Conservation (phyloP, 495 filamentous ascomycete species). For the Cercophora scortea region DNA sequence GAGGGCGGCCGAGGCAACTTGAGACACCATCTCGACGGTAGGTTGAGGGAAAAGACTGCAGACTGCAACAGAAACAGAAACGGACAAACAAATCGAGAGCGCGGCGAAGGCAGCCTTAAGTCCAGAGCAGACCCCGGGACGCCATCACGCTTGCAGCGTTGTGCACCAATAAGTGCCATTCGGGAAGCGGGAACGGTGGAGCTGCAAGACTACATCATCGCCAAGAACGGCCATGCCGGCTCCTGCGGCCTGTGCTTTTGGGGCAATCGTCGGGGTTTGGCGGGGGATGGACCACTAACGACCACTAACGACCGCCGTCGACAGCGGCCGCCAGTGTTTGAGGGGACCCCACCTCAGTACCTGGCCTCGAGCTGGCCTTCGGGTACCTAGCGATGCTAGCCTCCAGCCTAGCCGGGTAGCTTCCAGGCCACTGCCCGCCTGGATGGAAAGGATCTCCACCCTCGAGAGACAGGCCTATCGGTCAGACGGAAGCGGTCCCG, state of each 20-base stretch:
- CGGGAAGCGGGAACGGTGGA: not conserved
- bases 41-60: not conserved
- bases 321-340: too few relatives aligned
- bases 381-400: too few relatives aligned
- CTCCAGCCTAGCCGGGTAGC: too few relatives aligned
- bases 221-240: not conserved
- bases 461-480: too few relatives aligned
- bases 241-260: not conserved
- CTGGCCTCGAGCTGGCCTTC: too few relatives aligned
- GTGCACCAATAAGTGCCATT: not conserved
- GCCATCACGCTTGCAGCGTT: too few relatives aligned
- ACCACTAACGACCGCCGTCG: too few relatives aligned
- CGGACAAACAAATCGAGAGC: not conserved
- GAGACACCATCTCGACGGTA: slow-evolving; percentile 24
- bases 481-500: too few relatives aligned
- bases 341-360: not conserved
- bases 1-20: slow-evolving; percentile 61
- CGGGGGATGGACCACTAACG: not conserved
- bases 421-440: too few relatives aligned
- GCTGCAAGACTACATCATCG: not conserved
- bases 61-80: not conserved
- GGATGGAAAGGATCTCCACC: too few relatives aligned
- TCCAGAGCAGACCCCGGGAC: not conserved
- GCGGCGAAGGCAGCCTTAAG: too few relatives aligned
- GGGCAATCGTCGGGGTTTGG: not conserved